phyloP scores from a whole-genome alignment of 371 early-diverging fungal species.

The Syncephalis fuscata region DNA sequence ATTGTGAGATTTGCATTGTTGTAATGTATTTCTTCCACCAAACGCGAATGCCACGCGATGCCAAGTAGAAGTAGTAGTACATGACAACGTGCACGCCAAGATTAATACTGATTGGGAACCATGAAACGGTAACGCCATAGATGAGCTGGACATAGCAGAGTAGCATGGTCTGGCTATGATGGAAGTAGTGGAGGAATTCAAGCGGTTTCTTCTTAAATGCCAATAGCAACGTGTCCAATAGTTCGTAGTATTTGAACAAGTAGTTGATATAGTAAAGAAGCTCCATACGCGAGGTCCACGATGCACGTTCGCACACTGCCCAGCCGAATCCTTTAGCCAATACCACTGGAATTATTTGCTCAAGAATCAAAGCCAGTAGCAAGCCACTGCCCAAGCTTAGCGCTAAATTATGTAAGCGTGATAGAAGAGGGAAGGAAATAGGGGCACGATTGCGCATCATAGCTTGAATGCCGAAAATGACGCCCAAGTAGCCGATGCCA shows the following conservation, averaged over 20 bases:
- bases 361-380: slow-evolving; percentile 26
- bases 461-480: slow-evolving; percentile 56
- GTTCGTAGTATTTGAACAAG: slow-evolving; percentile 51
- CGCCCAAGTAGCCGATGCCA: slow-evolving; percentile 37
- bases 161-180: slow-evolving; percentile 23
- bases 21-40: slow-evolving; percentile 52
- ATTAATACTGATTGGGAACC: slow-evolving; percentile 32
- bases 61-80: slow-evolving; percentile 39
- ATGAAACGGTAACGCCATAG: slow-evolving; percentile 16
- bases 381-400: slow-evolving; percentile 44
- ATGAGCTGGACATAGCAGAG: slow-evolving; percentile 12
- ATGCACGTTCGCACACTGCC: slow-evolving; percentile 28
- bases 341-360: slow-evolving; percentile 1
- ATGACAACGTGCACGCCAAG: slow-evolving; percentile 41
- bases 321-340: neutral
- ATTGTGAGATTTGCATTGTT: slow-evolving; percentile 40
- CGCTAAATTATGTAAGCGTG: slow-evolving; percentile 56
- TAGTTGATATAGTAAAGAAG: slow-evolving; percentile 51
- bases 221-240: slow-evolving; percentile 48
- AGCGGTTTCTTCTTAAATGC: slow-evolving; percentile 50
- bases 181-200: slow-evolving; percentile 44
- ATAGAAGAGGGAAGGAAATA: slow-evolving; percentile 40
- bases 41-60: slow-evolving; percentile 19
- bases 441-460: slow-evolving; percentile 42
- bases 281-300: slow-evolving; percentile 36